Evolutionary conservation across 2,329 filamentous ascomycete species (phyloP), one percentile per base, ranked within the genome.

Genomic region (Fusarium incarnatum): DNA sequence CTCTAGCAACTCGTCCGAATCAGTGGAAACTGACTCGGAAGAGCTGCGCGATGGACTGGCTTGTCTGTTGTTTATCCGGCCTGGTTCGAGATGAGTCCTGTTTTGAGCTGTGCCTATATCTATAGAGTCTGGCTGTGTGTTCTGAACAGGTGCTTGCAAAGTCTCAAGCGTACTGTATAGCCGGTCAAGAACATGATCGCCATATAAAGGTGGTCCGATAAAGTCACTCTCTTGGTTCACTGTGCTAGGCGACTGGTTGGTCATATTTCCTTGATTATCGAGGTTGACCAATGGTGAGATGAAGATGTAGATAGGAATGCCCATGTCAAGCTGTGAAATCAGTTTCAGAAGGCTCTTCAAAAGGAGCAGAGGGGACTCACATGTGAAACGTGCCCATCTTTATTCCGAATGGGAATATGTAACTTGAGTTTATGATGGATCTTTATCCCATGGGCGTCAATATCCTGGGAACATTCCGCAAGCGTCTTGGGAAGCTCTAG

Each of bases 331-430:
- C 89, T 92, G 6, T 2, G 15, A 9, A 12, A 5, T 56, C 12
- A 53, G 23, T 7, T 11, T n/a, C 15, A 3, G 3, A 9, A 40
- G 66, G 22, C 34, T 57, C n/a, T 48, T n/a, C 20, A 3, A 2
- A 18, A 13, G n/a, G 9, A 3, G 3, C 0, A 1, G 0, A 6
- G 12, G 2, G 12, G 13, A 44, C 84, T 78, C 83, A 92, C 89
- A 85, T 98, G 94, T 53, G 94, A 98, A 48, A 94, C 86, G 78
- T 98, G 96, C 0, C 94, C 95, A 78, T 98, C 96, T 0, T 94
- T 94, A 72, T 98, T 98, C 78, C 93, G 91, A 34, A 99, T 87
- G 41, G 94, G 93, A 57, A 98, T 90, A 45, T 93, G 92, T 73
- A 98, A 87, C 81, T 94, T 94, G 69, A 98, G 85, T 81, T 97